A percentile compares a stretch with the other conserved stretches of the same genome.
Evolutionary conservation across 2,329 filamentous ascomycete genomes (phyloP).

Genomic region (Rhynchosporium agropyri): DNA sequence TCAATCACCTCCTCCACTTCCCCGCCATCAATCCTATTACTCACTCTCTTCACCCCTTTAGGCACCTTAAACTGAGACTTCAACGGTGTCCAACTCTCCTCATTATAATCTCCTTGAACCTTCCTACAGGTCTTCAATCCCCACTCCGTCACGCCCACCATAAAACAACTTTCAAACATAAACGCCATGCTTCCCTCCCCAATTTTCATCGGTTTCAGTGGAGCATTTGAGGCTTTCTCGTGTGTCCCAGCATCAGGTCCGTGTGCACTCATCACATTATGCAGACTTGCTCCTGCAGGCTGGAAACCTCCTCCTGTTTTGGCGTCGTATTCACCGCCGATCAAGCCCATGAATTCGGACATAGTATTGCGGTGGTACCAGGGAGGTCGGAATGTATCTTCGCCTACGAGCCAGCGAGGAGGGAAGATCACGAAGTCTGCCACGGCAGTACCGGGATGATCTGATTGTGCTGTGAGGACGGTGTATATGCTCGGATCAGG

Average conservation of each 20-base stretch:
- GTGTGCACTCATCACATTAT: constrained; percentile 66
- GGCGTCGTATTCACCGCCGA: constrained; percentile 62
- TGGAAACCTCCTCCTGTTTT: constrained; percentile 60
- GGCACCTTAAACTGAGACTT: constrained; percentile 50
- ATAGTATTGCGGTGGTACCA: constrained; percentile 69
- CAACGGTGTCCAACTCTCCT: constrained; percentile 65
- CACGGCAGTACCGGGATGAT: constrained; percentile 58
- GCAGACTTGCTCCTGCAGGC: constrained; percentile 62
- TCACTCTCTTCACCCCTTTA: constrained; percentile 33
- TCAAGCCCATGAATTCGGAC: constrained; percentile 68
- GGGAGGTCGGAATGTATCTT: constrained; percentile 61
- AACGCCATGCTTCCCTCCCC: constrained; percentile 64
- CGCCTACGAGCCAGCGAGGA: constrained; percentile 63
- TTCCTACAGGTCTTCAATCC: constrained; percentile 69
- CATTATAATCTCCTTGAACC: constrained; percentile 69
- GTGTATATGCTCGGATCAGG: constrained; percentile 79
- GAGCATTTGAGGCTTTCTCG: constrained; percentile 55
- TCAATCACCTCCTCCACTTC: constrained; percentile 17
- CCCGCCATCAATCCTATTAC: constrained; percentile 32
- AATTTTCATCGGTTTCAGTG: constrained; percentile 58
- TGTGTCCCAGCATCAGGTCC: constrained; percentile 60
- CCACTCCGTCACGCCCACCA: constrained; percentile 75
- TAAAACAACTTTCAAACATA: constrained; percentile 66
- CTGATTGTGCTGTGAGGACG: constrained; percentile 60
- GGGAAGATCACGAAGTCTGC: constrained; percentile 69